Evolutionary conservation across 2,329 filamentous ascomycete species (phyloP), one percentile per base, ranked within the genome.

Genomic region (Helicocarpus griseus): DNA sequence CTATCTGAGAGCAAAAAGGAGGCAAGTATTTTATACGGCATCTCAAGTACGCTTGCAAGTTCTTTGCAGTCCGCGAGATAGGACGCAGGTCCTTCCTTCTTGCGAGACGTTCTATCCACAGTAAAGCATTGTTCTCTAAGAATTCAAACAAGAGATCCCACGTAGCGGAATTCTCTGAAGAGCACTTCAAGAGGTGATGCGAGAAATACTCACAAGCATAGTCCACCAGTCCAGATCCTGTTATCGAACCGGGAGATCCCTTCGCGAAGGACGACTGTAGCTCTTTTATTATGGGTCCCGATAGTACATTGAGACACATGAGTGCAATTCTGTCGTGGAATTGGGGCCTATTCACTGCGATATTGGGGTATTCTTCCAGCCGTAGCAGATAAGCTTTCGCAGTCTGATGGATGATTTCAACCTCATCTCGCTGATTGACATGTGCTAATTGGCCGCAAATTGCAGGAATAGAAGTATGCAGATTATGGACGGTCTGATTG

Each of bases 41-140:
- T 35, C 48, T 38, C 19, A 67, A 52, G 48, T 67, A 69, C 22
- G 55, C 54, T 24, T 60, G 58, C n/a, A 70, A 33, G 41, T 66
- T 64, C 28, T 58, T 61, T 14, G 65, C 63, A 2, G 65, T 61
- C 28, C 54, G 58, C 5, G 52, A 58, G 8, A 70, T 53, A 17
- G 49, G 33, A 26, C 53, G 49, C 9, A 69, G 48, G 17, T 61
- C 51, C 7, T 58, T 54, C 8, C 40, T 50, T n/a, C 49, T 53
- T 3, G 64, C 63, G 19, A 65, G 52, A 24, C 61, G 28, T 24
- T 71, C 69, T 38, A 71, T 65, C 69, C 68, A 71, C 9, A 61
- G 60, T 14, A 70, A 58, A 2, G 69, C 51, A 49, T 69, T 68
- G 22, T 58, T 56, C n/a, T 59, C 59, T 7, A 68, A 47, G 52